Base-by-base conservation (phyloP, 441 rosid genomes). In the Gossypium schwendimanii region DNA sequence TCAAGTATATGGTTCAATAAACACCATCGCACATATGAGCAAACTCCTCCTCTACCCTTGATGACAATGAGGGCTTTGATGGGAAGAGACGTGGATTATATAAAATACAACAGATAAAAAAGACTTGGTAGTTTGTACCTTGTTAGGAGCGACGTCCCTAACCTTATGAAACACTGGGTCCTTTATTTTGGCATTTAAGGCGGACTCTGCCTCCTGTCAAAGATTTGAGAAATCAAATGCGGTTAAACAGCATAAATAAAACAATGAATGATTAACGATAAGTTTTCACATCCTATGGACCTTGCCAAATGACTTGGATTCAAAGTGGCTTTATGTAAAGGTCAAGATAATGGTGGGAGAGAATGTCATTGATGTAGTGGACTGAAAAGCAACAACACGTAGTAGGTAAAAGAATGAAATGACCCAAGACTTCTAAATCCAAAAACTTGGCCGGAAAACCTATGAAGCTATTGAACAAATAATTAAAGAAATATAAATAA, bases 91-190 rank as follows among this genome's bases (percentile, higher is more conserved):
- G 15, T 6, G 62, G 4, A n/a, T 49, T n/a, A 15, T 2, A 45
- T 44, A 44, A 20, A 11, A 17, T 8, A 65, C 2, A 26, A 66
- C 49, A 26, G 33, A 11, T 45, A 18, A 20, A 54, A 54, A 23
- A 50, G 1, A 71, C 28, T 2, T 24, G 47, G 20, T 1, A 53
- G 15, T 39, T 17, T 41, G 64, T 79, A 94, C 98, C 94, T 94
- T 94, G 84, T 91, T 91, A 10, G 98, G 99, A 75, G 99, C 99
- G 72, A 94, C 99, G 75, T 94, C 97, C 85, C 99, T 84, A 52
- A 92, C 97, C 83, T 83, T 84, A 69, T 88, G 98, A 82, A 92
- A 87, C 44, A 80, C 59, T 0, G 87, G 87, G 49, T 87, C 90
- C 66, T 81, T 81, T 63, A 92, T 85, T 24, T 45, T 53, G 62